phyloP scores from a whole-genome alignment of 345 rosid genomes.

The Eucalyptus regnans region DNA sequence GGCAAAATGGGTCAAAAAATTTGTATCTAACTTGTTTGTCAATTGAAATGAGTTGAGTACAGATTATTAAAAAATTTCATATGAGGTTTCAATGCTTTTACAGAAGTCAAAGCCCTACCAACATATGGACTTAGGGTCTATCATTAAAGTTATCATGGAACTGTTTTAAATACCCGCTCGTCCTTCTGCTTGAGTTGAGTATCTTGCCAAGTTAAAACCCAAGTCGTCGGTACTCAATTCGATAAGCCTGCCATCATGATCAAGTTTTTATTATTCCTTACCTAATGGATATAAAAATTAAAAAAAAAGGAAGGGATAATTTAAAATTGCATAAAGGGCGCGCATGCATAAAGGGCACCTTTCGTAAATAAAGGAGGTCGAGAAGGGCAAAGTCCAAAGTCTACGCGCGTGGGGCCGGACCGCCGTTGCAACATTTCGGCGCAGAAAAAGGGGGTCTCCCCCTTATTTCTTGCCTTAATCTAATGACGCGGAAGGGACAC shows the following conservation, averaged over 20 bases:
- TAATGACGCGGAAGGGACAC: neutral
- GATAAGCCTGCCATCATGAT: neutral
- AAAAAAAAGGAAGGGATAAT: neutral
- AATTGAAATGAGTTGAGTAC: fast-evolving
- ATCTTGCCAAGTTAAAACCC: neutral
- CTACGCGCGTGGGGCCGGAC: neutral
- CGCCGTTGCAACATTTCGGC: neutral
- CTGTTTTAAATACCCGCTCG: fast-evolving
- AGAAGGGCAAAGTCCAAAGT: neutral
- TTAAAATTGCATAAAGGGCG: neutral
- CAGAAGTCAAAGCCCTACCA: neutral
- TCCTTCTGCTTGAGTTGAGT: fast-evolving
- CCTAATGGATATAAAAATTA: too few species aligned
- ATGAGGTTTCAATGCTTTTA: neutral
- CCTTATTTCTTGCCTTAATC: neutral
- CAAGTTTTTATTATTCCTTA: too few species aligned
- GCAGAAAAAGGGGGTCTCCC: neutral
- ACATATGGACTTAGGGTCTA: neutral
- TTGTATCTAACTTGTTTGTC: neutral
- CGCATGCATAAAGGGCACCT: neutral
- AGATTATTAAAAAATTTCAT: fast-evolving
- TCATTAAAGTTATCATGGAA: neutral
- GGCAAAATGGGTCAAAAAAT: fast-evolving
- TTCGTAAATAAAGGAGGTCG: neutral
- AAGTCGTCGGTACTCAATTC: neutral